phyloP scores from a whole-genome alignment of 1,284 basidiomycete genomes.

The Leccinum angustisporum region DNA sequence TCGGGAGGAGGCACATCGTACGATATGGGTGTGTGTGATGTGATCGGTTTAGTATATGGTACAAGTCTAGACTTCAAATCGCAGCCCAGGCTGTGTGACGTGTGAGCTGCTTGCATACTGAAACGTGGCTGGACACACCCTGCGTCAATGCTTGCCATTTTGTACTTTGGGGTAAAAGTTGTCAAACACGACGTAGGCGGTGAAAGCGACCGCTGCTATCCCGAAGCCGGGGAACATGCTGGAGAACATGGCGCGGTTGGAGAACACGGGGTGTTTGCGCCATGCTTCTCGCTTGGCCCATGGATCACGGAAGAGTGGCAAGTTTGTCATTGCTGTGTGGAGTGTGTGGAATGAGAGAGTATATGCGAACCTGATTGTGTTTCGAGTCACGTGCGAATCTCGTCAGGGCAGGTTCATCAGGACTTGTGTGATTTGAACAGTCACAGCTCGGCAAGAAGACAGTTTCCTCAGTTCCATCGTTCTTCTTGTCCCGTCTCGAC shows the following conservation, averaged over 20 bases:
- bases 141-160: slow-evolving; percentile 34
- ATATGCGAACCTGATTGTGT: not conserved
- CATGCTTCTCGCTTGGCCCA: slow-evolving; percentile 95
- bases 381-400: slow-evolving; percentile 24
- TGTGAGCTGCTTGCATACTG: slow-evolving; percentile 1
- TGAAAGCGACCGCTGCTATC: slow-evolving; percentile 87
- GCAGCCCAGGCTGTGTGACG: slow-evolving; percentile 1
- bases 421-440: slow-evolving; percentile 47
- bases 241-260: slow-evolving; percentile 81
- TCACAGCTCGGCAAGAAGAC: slow-evolving; percentile 23
- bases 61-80: slow-evolving; percentile 12
- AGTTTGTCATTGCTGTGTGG: slow-evolving; percentile 49
- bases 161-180: slow-evolving; percentile 51
- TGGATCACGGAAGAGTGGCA: slow-evolving; percentile 84
- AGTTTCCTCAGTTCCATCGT: slow-evolving; percentile 23
- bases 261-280: slow-evolving; percentile 87
- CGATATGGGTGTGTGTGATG: not conserved
- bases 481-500: slow-evolving; percentile 13
- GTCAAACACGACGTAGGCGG: slow-evolving; percentile 85
- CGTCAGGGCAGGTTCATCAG: slow-evolving; percentile 59
- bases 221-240: slow-evolving; percentile 92
- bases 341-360: not conserved
- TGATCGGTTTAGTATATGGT: slow-evolving; percentile 5
- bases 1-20: not conserved
- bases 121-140: slow-evolving; percentile 14